Conservation (phyloP, 768 basidiomycete genomes). For the Clavulina sp. region DNA sequence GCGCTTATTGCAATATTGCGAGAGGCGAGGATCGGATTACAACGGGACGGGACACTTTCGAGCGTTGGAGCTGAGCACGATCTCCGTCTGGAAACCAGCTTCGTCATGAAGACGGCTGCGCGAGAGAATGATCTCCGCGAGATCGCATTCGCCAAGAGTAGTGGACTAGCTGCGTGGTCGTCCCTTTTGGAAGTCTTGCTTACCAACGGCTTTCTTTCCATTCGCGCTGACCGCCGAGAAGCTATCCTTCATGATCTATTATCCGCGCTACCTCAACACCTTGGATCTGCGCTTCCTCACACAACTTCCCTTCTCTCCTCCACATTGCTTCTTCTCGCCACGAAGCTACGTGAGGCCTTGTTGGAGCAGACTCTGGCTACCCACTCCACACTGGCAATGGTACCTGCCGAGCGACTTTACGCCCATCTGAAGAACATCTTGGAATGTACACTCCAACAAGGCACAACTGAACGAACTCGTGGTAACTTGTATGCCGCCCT, state of each 20-base stretch:
- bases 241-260: conserved; percentile 82
- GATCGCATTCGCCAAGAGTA: conserved; percentile 49
- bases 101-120: conserved; percentile 68
- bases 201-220: conserved; percentile 67
- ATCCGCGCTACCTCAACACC: conserved; percentile 54
- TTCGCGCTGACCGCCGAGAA: conserved; percentile 70
- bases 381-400: conserved; percentile 26
- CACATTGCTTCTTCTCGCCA: conserved; percentile 60
- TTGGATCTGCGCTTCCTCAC: conserved; percentile 49
- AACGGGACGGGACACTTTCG: conserved; percentile 46
- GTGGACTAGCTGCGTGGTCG: conserved; percentile 71
- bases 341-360: conserved; percentile 74
- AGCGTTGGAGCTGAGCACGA: conserved; percentile 24
- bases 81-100: conserved; percentile 37
- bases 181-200: conserved; percentile 69
- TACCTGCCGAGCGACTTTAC: conserved; percentile 68
- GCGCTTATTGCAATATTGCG: conserved; percentile 56
- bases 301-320: conserved; percentile 76
- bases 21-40: conserved; percentile 38
- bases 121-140: conserved; percentile 79
- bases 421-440: conserved; percentile 55
- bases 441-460: conserved; percentile 57
- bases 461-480: conserved; percentile 67
- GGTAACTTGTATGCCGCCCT: conserved; percentile 90
- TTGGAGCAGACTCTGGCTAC: conserved; percentile 45